These are phyloP conservation scores for Trichosanthes cucumerina DNA, from an alignment of 306 rosid species.

Conservation along the genomic window DNA sequence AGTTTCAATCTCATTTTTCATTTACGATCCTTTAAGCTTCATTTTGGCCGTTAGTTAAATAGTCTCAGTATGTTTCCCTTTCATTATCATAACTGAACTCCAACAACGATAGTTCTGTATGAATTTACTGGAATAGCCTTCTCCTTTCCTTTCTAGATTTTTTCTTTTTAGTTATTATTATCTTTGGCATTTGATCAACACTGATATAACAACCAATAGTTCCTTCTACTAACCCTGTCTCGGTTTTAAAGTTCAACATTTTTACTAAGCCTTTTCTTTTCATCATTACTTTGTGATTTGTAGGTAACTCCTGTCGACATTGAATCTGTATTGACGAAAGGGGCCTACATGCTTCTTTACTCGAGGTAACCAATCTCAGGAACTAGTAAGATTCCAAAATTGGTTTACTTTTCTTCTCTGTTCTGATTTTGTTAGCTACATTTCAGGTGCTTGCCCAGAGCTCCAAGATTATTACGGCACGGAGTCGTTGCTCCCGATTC, in stretches of 20 bases:
- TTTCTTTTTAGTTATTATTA: background rate
- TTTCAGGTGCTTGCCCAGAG: slow-evolving; percentile 82
- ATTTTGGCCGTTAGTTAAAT: background rate
- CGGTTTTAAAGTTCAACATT: background rate
- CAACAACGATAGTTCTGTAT: background rate
- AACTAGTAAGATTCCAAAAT: background rate
- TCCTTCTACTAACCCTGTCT: background rate
- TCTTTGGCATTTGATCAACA: background rate
- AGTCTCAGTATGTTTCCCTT: background rate
- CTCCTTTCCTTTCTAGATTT: background rate
- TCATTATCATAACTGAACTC: background rate
- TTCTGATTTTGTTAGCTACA: slow-evolving; percentile 15
- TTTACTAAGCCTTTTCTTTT: background rate
- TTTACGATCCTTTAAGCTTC: background rate
- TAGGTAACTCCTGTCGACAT: slow-evolving; percentile 70
- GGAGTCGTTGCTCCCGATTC: slow-evolving; percentile 36
- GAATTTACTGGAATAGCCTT: background rate
- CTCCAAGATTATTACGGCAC: slow-evolving; percentile 69
- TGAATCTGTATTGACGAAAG: slow-evolving; percentile 64
- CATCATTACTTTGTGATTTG: slow-evolving; percentile 14
- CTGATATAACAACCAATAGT: background rate
- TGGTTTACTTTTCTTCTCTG: slow-evolving; percentile 4
- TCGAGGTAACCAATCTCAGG: slow-evolving; percentile 46
- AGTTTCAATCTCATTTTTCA: background rate
- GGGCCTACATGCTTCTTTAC: slow-evolving; percentile 94